These are phyloP conservation scores for Madurella fahalii DNA, from an alignment of 2,329 filamentous ascomycete species.

Conservation along the genomic window DNA sequence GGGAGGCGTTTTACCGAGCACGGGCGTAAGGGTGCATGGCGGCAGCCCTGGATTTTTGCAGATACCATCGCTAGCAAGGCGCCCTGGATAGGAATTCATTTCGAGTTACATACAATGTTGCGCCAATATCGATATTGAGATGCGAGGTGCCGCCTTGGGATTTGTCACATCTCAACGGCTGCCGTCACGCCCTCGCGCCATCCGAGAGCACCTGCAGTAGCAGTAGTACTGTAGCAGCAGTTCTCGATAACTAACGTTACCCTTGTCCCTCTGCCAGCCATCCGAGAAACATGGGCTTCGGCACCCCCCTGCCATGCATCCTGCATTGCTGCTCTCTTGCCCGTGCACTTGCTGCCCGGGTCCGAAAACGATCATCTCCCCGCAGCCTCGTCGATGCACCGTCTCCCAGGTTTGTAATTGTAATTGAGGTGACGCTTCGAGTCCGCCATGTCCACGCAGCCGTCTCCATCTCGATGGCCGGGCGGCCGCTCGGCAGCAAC, in stretches of 20 bases:
- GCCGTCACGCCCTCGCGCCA: no score
- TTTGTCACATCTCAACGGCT: slow-evolving; percentile 1
- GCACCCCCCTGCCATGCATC: slow-evolving; percentile 3
- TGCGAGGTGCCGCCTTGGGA: slow-evolving; percentile 10
- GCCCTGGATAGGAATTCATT: background rate
- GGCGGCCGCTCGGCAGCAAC: background rate
- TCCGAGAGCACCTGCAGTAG: no score
- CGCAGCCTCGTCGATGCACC: background rate
- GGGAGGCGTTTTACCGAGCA: slow-evolving; percentile 2
- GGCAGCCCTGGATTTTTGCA: background rate
- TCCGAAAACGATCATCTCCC: slow-evolving; percentile 1
- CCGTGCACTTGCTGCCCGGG: background rate
- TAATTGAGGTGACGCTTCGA: no score
- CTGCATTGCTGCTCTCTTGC: slow-evolving; percentile 1
- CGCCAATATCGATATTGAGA: slow-evolving; percentile 7
- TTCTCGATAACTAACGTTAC: background rate
- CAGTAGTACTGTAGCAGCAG: no score
- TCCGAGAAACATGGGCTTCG: background rate
- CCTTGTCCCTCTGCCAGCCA: background rate
- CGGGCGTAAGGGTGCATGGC: slow-evolving; percentile 1
- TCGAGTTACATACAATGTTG: background rate
- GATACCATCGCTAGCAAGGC: background rate
- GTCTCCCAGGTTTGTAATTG: no score
- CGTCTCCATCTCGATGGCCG: background rate
- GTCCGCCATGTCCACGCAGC: no score